These are phyloP conservation scores for Rhynchospora pubera DNA, from an alignment of 176 grass and related monocot species.

Conservation along the genomic window DNA sequence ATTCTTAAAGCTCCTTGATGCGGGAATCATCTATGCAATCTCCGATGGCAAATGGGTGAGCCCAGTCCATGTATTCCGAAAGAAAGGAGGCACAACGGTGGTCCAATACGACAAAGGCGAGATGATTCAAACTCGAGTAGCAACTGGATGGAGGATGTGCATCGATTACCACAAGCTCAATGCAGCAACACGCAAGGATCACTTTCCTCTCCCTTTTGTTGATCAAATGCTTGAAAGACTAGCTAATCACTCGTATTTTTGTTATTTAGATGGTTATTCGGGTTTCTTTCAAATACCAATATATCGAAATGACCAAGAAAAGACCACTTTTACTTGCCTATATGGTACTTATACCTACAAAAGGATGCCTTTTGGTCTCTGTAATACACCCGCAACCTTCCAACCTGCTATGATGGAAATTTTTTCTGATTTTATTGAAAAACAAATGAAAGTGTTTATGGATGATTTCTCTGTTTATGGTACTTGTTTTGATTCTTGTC, in stretches of 20 bases:
- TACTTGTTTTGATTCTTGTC: background rate
- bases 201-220: background rate
- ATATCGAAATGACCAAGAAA: background rate
- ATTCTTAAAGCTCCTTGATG: background rate
- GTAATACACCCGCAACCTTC: background rate
- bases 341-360: background rate
- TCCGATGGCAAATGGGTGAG: background rate
- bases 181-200: background rate
- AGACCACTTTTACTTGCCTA: background rate
- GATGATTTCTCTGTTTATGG: background rate
- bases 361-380: background rate
- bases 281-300: background rate
- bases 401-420: background rate
- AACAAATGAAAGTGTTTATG: background rate
- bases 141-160: background rate
- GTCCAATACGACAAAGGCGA: background rate
- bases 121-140: background rate
- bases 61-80: background rate
- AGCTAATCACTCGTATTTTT: background rate
- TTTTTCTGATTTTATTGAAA: background rate
- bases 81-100: background rate
- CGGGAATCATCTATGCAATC: slow-evolving; percentile 4
- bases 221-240: slow-evolving; percentile 11
- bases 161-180: background rate
- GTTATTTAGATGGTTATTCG: no score